phyloP scores from a whole-genome alignment of 768 basidiomycete species.

The Candolleomyces efflorescens region DNA sequence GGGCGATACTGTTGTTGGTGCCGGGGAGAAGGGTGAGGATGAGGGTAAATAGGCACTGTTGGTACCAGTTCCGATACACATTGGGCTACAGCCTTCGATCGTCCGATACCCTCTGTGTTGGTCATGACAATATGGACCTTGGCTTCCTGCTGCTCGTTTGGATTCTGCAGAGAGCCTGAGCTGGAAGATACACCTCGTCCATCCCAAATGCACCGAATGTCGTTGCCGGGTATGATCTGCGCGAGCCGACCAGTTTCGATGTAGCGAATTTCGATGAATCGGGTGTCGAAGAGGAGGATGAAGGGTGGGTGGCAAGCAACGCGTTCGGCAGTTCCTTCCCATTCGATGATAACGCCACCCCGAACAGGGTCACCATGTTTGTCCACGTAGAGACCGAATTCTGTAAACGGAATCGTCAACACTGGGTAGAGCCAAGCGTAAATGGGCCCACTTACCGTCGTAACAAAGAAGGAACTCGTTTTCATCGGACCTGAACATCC shows the following conservation, averaged over 20 bases:
- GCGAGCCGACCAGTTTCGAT: conserved; percentile 74
- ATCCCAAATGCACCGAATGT: conserved; percentile 88
- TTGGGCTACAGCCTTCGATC: conserved; percentile 54
- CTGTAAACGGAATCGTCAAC: conserved; percentile 28
- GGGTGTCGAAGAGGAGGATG: conserved; percentile 80
- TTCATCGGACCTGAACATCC: conserved; percentile 85
- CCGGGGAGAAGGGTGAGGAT: conserved; percentile 26
- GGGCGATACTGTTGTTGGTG: conserved; percentile 3
- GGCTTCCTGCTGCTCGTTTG: conserved; percentile 66
- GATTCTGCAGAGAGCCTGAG: conserved; percentile 44
- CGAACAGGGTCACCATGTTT: conserved; percentile 87
- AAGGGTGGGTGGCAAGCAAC: conserved; percentile 90
- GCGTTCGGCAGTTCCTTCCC: conserved; percentile 89
- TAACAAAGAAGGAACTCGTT: conserved; percentile 90
- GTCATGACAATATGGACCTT: conserved; percentile 86
- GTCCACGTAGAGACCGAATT: conserved; percentile 91
- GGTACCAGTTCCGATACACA: conserved; percentile 79
- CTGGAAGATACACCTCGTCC: conserved; percentile 58
- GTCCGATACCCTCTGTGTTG: conserved; percentile 33
- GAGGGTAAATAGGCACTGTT: conserved; percentile 63
- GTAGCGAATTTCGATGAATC: conserved; percentile 89
- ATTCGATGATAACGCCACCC: conserved; percentile 71
- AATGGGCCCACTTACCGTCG: conserved; percentile 51
- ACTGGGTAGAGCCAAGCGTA: not conserved
- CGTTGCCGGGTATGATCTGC: conserved; percentile 78